Evolutionary conservation across 352 stramenopile genomes (phyloP).

Genomic region (Lagenidium giganteum): DNA sequence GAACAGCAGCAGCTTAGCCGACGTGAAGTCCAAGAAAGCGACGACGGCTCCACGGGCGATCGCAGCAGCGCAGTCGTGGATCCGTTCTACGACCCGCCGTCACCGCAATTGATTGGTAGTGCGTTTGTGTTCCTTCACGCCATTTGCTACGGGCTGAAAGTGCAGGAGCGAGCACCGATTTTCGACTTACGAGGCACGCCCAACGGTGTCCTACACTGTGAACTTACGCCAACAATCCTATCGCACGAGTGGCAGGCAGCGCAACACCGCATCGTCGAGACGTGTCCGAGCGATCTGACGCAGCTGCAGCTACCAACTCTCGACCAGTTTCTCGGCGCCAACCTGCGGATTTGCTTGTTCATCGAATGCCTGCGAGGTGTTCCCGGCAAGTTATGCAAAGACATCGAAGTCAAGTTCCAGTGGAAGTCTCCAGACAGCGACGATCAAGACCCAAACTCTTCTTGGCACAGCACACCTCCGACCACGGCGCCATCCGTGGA

Average conservation of each 20-base stretch:
- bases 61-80: too few relatives aligned
- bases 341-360: conserved; percentile 46
- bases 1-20: conserved; percentile 3
- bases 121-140: conserved; percentile 63
- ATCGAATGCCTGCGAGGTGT: conserved; percentile 53
- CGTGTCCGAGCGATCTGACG: conserved; percentile 31
- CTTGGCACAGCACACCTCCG: too few relatives aligned
- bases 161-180: conserved; percentile 49
- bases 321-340: conserved; percentile 37
- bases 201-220: conserved; percentile 43
- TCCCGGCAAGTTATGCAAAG: conserved; percentile 68
- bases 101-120: conserved; percentile 68
- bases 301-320: conserved; percentile 38
- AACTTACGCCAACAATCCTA: conserved; percentile 54
- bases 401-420: conserved; percentile 51
- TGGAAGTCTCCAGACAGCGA: too few relatives aligned
- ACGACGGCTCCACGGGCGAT: too few relatives aligned
- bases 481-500: conserved; percentile 45
- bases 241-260: conserved; percentile 73
- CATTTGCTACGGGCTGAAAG: conserved; percentile 57
- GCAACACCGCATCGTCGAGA: conserved; percentile 60
- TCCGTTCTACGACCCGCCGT: conserved; percentile 74
- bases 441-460: conserved; percentile 33
- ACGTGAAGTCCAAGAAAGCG: conserved; percentile 25
- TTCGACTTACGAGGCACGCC: conserved; percentile 37